Evolutionary conservation across 305 asterid species (phyloP), one percentile per base, ranked within the genome.

Genomic region (Fraxinus albicans): DNA sequence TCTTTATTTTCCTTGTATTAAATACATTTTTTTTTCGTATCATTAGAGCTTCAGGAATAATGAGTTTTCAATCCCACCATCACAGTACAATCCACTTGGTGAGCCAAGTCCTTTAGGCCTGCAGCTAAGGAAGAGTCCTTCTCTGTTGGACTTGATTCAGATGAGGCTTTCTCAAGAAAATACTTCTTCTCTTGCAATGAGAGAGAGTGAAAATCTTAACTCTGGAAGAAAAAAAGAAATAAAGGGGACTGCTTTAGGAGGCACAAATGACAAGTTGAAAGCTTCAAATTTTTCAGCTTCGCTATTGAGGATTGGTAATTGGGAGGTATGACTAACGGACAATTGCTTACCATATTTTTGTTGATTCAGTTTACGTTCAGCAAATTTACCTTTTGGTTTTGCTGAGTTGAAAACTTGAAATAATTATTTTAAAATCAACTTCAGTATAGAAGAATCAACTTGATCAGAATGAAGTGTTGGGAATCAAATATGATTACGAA

Each of bases 71-170:
- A 83, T 86, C 50, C 85, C 91, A 73, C 90, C 91, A 44, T 78
- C 88, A 7, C 88, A 87, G 77, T 92, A 90, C 85, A 91, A 93
- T 87, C 97, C 94, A 33, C 98, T 94, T 78, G 90, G 89, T 81
- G 98, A 93, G 86, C 98, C 98, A 34, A 89, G 97, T 86, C 98
- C 98, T 72, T 83, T 94, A 89, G 98, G 98, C 38, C 89, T 94
- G 90, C 84, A 86, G 86, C 92, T 94, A 80, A 90, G 87, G 70
- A 94, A 94, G 92, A 92, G 91, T 80, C 97, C 94, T 10, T 94
- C 98, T 2, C 80, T 95, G 81, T 76, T 91, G 90, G 97, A 95
- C 38, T 87, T 95, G 87, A 94, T 95, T 84, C 97, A 93, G 82
- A 91, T 85, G 95, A 88, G 83, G 84, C 92, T 95, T 81, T 87